A percentile compares a stretch with the other conserved stretches of the same genome.
phyloP scores from a whole-genome alignment of 2,329 filamentous ascomycete species.

The Stromatinia cepivora region DNA sequence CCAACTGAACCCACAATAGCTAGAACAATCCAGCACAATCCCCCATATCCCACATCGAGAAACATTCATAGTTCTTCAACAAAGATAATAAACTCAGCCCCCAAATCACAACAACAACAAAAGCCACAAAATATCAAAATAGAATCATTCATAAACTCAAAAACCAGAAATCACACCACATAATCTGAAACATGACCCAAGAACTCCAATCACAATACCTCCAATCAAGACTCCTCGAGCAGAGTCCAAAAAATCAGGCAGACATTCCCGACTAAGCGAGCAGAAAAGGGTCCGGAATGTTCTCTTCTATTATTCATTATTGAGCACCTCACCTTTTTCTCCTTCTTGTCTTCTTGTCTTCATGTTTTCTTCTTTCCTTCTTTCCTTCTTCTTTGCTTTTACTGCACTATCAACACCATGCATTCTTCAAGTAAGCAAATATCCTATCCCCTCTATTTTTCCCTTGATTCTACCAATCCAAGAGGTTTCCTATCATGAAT shows the following conservation, averaged over 20 bases:
- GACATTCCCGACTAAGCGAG: conserved; percentile 8
- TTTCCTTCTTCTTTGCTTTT: not conserved
- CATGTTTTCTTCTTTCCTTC: no score
- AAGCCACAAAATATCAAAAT: not conserved
- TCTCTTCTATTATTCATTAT: not conserved
- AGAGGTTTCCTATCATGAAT: not conserved
- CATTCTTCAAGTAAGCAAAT: not conserved
- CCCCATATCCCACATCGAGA: not conserved
- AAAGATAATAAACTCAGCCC: not conserved
- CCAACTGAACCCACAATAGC: not conserved
- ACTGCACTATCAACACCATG: not conserved
- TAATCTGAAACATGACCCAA: not conserved
- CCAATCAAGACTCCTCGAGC: not conserved
- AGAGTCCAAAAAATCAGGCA: not conserved
- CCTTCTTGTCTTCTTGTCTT: not conserved
- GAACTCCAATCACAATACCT: not conserved
- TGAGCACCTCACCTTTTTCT: not conserved
- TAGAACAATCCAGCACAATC: not conserved
- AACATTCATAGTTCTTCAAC: not conserved
- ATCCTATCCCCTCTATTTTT: not conserved
- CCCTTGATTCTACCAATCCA: not conserved
- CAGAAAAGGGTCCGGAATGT: conserved; percentile 6
- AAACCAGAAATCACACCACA: not conserved
- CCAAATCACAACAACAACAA: not conserved
- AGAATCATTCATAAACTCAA: not conserved